Conservation (phyloP, 208 protist genomes). For the Willaertia magna region DNA sequence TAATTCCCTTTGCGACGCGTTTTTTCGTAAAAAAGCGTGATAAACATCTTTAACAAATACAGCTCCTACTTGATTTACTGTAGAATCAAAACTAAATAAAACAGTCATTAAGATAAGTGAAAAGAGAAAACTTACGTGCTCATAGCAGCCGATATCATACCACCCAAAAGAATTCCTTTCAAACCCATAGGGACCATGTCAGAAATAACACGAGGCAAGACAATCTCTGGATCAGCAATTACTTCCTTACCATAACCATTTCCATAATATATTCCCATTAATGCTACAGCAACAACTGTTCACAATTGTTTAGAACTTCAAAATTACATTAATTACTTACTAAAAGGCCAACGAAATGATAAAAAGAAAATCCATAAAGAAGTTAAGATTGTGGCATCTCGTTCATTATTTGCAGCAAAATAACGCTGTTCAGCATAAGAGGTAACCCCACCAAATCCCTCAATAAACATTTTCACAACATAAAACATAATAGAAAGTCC, state of each 20-base stretch:
- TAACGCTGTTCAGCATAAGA: neutral
- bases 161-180: slow-evolving; percentile 1
- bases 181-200: neutral
- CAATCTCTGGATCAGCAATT: slow-evolving; percentile 9
- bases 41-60: slow-evolving; percentile 17
- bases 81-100: slow-evolving; percentile 24
- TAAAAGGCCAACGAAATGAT: slow-evolving; percentile 20
- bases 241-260: neutral
- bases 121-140: too few species aligned
- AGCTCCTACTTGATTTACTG: neutral
- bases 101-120: too few species aligned
- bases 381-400: slow-evolving; percentile 1
- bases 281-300: neutral
- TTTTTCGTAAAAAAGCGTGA: slow-evolving; percentile 11
- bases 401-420: slow-evolving; percentile 14
- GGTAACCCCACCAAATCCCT: neutral
- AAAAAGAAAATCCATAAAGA: slow-evolving; percentile 15
- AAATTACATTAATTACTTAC: too few species aligned
- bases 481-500: neutral
- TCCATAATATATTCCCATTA: slow-evolving; percentile 5
- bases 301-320: too few species aligned
- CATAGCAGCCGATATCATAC: neutral
- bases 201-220: slow-evolving; percentile 8
- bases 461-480: neutral
- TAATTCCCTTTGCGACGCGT: slow-evolving; percentile 5